Percentiles rank a stretch among this genome's conserved stretches.
Conservation (phyloP, 2,329 filamentous ascomycete genomes). For the Colletotrichum sp. region DNA sequence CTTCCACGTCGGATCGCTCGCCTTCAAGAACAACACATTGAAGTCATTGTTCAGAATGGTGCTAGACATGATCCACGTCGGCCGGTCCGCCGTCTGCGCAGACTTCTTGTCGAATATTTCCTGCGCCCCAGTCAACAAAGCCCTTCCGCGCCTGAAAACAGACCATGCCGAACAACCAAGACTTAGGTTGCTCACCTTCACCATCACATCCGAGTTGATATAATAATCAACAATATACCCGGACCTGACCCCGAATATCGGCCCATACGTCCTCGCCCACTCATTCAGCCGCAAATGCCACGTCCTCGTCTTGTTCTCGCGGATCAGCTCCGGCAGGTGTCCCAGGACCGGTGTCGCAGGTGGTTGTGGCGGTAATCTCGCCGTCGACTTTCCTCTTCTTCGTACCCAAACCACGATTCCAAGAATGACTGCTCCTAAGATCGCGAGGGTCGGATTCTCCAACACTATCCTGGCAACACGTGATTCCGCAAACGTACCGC, state of each 20-base stretch:
- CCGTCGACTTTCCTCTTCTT: background rate
- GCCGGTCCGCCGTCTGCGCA: background rate
- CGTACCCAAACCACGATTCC: background rate
- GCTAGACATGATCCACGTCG: constrained; percentile 5
- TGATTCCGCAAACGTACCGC: background rate
- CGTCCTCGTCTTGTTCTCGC: background rate
- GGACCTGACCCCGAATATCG: background rate
- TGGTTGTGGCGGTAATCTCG: background rate
- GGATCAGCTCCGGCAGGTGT: background rate
- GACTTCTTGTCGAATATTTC: constrained; percentile 3
- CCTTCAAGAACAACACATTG: background rate
- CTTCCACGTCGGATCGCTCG: background rate
- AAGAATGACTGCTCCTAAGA: background rate
- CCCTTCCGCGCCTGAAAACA: background rate
- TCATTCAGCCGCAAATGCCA: background rate
- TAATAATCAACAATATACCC: constrained; percentile 6
- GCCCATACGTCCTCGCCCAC: background rate
- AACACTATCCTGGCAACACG: rapidly evolving
- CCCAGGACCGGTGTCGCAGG: background rate
- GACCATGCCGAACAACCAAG: background rate
- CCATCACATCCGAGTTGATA: background rate
- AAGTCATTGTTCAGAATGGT: background rate
- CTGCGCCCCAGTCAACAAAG: background rate
- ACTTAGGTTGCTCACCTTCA: background rate
- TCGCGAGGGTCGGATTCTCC: rapidly evolving